A percentile compares a stretch with the other conserved stretches of the same genome.
Evolutionary conservation across 768 basidiomycete species (phyloP).

Genomic region (Phylloporus sp.): DNA sequence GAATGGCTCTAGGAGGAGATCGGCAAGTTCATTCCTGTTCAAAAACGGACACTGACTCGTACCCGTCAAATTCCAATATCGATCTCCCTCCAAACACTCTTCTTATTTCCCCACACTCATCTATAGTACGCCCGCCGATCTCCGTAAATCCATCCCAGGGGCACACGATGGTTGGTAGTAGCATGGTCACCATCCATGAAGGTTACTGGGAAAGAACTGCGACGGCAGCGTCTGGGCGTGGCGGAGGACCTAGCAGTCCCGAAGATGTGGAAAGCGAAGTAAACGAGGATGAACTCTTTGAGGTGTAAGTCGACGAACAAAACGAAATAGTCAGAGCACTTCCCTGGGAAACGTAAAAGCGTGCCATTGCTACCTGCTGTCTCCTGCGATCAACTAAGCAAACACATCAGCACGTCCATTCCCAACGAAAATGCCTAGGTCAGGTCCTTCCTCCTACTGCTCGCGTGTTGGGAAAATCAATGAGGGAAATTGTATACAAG

Average conservation of each 20-base stretch:
- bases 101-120: constrained; percentile 55
- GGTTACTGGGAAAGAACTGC: constrained; percentile 43
- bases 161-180: constrained; percentile 77
- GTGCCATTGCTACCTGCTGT: no score
- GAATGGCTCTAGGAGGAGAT: constrained; percentile 74
- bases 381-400: no score
- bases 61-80: constrained; percentile 12
- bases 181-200: constrained; percentile 79
- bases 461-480: no score
- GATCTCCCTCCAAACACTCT: constrained; percentile 57
- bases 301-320: constrained; percentile 31
- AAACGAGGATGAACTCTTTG: constrained; percentile 36
- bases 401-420: no score
- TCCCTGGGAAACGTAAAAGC: no score
- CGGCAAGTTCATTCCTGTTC: constrained; percentile 70
- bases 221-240: constrained; percentile 27
- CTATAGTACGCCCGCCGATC: constrained; percentile 45
- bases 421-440: no score
- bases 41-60: constrained; percentile 5
- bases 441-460: no score
- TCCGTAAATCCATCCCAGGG: constrained; percentile 43
- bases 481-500: no score
- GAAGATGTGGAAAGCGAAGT: constrained; percentile 29
- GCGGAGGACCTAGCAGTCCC: constrained; percentile 27
- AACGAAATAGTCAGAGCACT: constrained; percentile 17